Base-by-base conservation (phyloP, 495 filamentous ascomycete species). In the Cercophora sp. region DNA sequence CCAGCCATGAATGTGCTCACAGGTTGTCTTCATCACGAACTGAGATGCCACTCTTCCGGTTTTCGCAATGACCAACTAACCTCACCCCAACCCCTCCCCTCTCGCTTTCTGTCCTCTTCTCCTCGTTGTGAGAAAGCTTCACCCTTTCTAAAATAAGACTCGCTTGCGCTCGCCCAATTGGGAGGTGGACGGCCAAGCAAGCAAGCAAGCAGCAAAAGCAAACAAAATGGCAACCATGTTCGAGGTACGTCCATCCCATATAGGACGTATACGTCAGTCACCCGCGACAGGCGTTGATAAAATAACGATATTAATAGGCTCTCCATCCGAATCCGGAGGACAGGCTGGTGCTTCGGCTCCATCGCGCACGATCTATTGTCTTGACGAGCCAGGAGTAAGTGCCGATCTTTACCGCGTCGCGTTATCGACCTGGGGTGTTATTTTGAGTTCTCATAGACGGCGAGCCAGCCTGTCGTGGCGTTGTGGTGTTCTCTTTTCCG, bases 321-420 rank as follows among this genome's bases (percentile, higher is more conserved):
- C 60, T 70, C 35, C 65, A 80, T 64, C 72, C 76, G 54, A 57
- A 82, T 46, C 78, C 74, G 23, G 74, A 82, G 60, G 77, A 82
- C 58, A 64, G 61, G 13, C 68, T 79, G 26, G 74, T 77, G 41
- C 78, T 93, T 18, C 86, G 90, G 36, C 74, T 87, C 56, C 91
- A 96, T 76, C 84, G 91, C 29, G 91, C 91, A 42, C 82, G 87
- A 37, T 88, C 85, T 26, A 88, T 94, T 5, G 75, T 92, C 18
- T 79, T 96, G 40, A 93, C 90, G 4, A 73, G 81, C 13, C 73
- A 83, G 55, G 93, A 98, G 71, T 81, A 61, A 64, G 74, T 74
- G 29, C 48, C 3, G 23, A 8, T 50, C 45, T 60, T 25, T 34
- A 27, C 31, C 35, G 22, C 16, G 16, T 41, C 31, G 8, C 36